These are phyloP conservation scores for Eimeria zaria DNA, from an alignment of 169 alveolate species.

Conservation along the genomic window DNA sequence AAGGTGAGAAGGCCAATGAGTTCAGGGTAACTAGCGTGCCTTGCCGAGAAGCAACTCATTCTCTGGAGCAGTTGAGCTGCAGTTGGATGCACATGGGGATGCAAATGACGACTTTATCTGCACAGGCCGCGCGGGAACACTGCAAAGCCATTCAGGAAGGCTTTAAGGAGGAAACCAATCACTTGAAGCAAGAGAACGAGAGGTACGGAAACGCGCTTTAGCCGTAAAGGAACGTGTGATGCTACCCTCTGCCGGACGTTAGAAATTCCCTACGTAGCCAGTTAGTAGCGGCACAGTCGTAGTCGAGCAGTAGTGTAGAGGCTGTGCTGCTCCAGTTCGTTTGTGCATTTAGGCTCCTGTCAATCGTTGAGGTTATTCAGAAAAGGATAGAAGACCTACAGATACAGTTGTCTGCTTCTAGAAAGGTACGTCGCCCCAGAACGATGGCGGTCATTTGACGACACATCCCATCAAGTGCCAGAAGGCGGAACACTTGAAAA, in stretches of 20 bases:
- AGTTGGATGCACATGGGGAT: neutral
- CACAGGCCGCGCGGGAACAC: conserved; percentile 40
- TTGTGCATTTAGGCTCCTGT: neutral
- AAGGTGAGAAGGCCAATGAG: neutral
- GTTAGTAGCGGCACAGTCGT: neutral
- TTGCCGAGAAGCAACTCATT: neutral
- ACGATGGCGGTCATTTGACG: neutral
- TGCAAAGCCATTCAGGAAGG: conserved; percentile 50
- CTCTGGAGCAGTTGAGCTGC: neutral
- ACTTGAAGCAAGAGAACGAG: conserved; percentile 28
- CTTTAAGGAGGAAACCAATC: conserved; percentile 13
- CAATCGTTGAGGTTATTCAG: neutral
- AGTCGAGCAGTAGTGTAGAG: neutral
- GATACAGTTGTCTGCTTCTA: conserved; percentile 5
- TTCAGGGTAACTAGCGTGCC: neutral
- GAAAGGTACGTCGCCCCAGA: conserved; percentile 29
- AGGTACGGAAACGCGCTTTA: neutral
- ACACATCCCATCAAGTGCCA: neutral
- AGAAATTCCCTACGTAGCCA: neutral
- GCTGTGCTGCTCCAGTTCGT: neutral
- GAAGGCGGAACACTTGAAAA: neutral
- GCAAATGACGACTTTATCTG: neutral
- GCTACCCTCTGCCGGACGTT: neutral
- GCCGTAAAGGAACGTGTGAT: neutral
- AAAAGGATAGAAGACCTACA: conserved; percentile 29